Conservation (phyloP, 2,329 filamentous ascomycete genomes). For the Coniochaeta sp. region DNA sequence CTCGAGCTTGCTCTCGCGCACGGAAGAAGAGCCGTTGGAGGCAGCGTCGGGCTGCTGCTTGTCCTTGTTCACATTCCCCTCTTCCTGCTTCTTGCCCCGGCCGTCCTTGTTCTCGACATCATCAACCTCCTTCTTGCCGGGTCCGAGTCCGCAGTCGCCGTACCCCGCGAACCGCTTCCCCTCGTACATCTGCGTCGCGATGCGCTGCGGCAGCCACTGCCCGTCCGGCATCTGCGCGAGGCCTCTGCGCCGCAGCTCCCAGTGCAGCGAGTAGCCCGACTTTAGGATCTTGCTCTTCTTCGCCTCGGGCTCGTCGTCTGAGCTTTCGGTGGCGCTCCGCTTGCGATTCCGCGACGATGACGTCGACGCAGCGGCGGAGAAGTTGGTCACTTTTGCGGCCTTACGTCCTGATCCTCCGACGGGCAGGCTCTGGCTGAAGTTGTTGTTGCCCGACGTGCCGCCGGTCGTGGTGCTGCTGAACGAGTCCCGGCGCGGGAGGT, state of each 20-base stretch:
- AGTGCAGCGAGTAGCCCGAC: constrained; percentile 21
- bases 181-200: constrained; percentile 37
- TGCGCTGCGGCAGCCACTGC: constrained; percentile 43
- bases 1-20: neutral
- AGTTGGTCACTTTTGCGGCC: constrained; percentile 10
- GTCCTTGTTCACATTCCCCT: neutral
- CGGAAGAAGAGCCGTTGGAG: too few relatives aligned
- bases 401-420: neutral
- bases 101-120: neutral
- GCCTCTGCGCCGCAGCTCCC: constrained; percentile 21
- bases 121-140: neutral
- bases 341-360: constrained; percentile 12
- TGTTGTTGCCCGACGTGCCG: too few relatives aligned
- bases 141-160: constrained; percentile 26
- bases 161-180: constrained; percentile 30
- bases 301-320: constrained; percentile 13
- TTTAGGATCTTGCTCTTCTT: constrained; percentile 20
- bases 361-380: too few relatives aligned
- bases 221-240: constrained; percentile 46
- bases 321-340: constrained; percentile 11
- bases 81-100: neutral
- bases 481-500: constrained; percentile 10
- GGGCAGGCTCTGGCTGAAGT: too few relatives aligned
- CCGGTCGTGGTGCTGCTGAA: constrained; percentile 11
- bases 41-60: too few relatives aligned